phyloP scores from a whole-genome alignment of 1,284 basidiomycete species.

The Nidula niveotomentosa region DNA sequence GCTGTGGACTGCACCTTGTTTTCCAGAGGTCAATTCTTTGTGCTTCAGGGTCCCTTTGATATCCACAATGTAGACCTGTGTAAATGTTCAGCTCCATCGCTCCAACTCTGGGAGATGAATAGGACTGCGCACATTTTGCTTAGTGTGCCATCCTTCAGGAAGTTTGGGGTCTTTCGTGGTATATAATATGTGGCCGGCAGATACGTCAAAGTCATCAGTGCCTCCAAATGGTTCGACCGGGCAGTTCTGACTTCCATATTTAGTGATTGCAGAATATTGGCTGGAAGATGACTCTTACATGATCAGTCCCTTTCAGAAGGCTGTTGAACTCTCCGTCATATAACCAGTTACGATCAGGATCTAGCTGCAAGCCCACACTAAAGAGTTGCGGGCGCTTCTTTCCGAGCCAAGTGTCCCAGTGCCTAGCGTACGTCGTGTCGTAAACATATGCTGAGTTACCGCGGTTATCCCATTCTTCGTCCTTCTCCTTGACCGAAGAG shows the following conservation, averaged over 20 bases:
- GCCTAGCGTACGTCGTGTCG: slow-evolving; percentile 73
- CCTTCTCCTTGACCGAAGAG: slow-evolving; percentile 61
- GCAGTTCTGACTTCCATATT: slow-evolving; percentile 42
- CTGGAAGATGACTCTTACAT: slow-evolving; percentile 44
- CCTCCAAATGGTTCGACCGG: slow-evolving; percentile 86
- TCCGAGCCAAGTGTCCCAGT: slow-evolving; percentile 89
- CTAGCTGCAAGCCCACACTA: slow-evolving; percentile 53
- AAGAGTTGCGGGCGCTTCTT: slow-evolving; percentile 75
- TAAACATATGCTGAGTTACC: slow-evolving; percentile 79
- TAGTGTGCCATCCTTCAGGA: slow-evolving; percentile 76
- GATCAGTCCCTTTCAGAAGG: slow-evolving; percentile 61
- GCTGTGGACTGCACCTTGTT: slow-evolving; percentile 77
- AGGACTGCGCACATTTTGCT: slow-evolving; percentile 59
- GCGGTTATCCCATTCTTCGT: slow-evolving; percentile 70
- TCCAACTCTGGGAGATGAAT: no score
- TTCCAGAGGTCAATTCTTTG: slow-evolving; percentile 74
- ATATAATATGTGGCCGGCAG: slow-evolving; percentile 69
- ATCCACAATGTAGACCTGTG: slow-evolving; percentile 65
- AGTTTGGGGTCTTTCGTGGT: slow-evolving; percentile 81
- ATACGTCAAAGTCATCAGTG: slow-evolving; percentile 76
- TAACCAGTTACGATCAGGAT: slow-evolving; percentile 48
- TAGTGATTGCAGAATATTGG: slow-evolving; percentile 4
- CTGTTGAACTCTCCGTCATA: slow-evolving; percentile 56
- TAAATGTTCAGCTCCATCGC: not conserved
- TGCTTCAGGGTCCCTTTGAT: slow-evolving; percentile 48